phyloP scores from a whole-genome alignment of 768 basidiomycete genomes.

The Megacollybia marginata region DNA sequence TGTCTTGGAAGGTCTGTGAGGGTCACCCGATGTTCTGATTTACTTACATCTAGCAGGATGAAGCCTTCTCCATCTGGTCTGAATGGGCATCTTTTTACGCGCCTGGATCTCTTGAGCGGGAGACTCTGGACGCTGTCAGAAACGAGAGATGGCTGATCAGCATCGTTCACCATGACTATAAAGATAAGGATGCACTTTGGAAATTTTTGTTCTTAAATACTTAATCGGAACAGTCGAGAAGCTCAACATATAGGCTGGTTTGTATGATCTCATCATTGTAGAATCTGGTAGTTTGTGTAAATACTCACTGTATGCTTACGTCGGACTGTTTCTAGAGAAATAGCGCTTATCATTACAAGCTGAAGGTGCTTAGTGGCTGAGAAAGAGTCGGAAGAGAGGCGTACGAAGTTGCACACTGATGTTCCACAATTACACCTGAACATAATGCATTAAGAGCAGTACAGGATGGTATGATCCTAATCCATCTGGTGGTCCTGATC shows the following conservation, averaged over 20 bases:
- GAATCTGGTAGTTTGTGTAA: too few species aligned
- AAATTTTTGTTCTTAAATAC: constrained; percentile 52
- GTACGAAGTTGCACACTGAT: too few species aligned
- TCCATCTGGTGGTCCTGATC: background rate
- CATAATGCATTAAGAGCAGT: background rate
- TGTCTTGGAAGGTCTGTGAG: constrained; percentile 83
- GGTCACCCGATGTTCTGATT: background rate
- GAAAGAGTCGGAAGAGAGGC: too few species aligned
- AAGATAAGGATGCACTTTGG: constrained; percentile 74
- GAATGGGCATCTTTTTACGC: constrained; percentile 90
- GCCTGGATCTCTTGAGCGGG: constrained; percentile 63
- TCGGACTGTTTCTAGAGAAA: too few species aligned
- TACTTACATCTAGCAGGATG: constrained; percentile 51
- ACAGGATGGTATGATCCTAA: background rate
- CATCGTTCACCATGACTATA: constrained; percentile 91
- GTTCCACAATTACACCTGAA: too few species aligned
- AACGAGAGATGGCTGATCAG: constrained; percentile 84
- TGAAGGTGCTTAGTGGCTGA: too few species aligned
- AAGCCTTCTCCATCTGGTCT: constrained; percentile 93
- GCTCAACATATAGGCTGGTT: too few species aligned
- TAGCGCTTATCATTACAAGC: too few species aligned
- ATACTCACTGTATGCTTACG: too few species aligned
- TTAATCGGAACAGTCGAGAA: too few species aligned
- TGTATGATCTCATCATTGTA: too few species aligned
- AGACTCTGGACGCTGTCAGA: constrained; percentile 63